Evolutionary conservation across 1,284 basidiomycete species (phyloP), one percentile per base, ranked within the genome.

Genomic region (Leccinum subrobustum): DNA sequence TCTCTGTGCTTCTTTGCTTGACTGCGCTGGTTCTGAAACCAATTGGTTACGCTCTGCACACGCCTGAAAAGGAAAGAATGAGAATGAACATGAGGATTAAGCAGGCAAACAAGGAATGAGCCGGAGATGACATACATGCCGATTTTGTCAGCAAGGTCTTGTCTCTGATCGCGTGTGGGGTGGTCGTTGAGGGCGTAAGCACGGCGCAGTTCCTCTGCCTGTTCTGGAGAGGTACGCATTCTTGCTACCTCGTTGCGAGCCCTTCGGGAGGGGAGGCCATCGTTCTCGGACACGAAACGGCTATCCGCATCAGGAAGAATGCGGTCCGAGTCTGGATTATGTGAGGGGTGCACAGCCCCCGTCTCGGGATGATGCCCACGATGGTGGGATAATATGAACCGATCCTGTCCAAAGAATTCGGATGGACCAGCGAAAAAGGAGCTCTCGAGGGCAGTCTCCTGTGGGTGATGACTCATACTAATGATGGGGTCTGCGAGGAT

Each of bases 21-120:
- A 71, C 85, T 89, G 68, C 86, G 86, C 71, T 91, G 89, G 69
- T 91, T 90, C 79, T 91, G 89, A 74, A 92, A 91, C 90, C 89
- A 91, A 71, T 91, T 91, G 2, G 86, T 89, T 62, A 92, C 84
- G 62, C 84, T 89, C 74, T 89, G 84, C 75, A 88, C 82, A 64
- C 83, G 85, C 88, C 89, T 91, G 67, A 54, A 37, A 62, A 61
- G 60, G 57, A 5, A 11, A 29, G 31, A 47, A 23, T 42, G 18
- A 29, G 31, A 47, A 23, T 42, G 18, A 14, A 47, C 44, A 47
- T 47, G 44, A 47, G 44, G 44, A 47, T 73, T 55, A 74, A 65
- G 51, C 48, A 63, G 52, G 50, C 11, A 54, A 64, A 64, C 23
- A 61, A 60, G 52, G 20, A 51, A 56, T 56, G 61, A 56, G 54